Base-by-base conservation (phyloP, 2,329 filamentous ascomycete genomes). In the Scedosporium aurantiacum region DNA sequence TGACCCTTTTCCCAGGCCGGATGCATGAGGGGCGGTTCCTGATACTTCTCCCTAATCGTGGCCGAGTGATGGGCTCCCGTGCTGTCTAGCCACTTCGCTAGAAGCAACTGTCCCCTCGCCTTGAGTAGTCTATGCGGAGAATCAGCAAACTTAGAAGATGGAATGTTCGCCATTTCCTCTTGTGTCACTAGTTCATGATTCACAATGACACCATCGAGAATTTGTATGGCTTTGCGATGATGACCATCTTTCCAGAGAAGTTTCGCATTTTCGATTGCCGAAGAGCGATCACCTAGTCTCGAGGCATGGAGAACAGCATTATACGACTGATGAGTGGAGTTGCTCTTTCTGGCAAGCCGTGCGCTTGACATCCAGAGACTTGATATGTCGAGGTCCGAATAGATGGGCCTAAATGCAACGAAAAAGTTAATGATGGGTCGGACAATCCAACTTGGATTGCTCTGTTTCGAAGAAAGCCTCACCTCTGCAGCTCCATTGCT, bases 1-100 rank as follows among this genome's bases (percentile, higher is more conserved):
- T 97, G 93, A 0, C 91, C 92, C 73, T 97, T 97, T 71, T 99
- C 94, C 92, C 93, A 99, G 59, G 84, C 84, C 4, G 79, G 75
- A 67, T 79, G 78, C 1, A 83, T 85, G 69, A 82, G 86, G n/a
- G 89, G 84, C 1, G 92, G 92, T 66, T 88, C 83, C 64, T 91
- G 87, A 68, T 97, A 99, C 69, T 90, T 90, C 60, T 86, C 82
- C 55, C 90, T 85, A 65, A 97, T 82, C 3, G 89, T 85, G 54
- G 85, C 82, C 3, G 90, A 89, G 68, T 96, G 89, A 1, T 91
- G 96, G 72, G 97, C 93, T 4, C 94, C 94, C n/a, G 93, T 90
- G 61, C 83, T 87, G 70, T 97, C 95, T 28, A 97, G 86, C 95
- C 95, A 99, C 71, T 97, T 97, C 12, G 94, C 94, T 27, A 97